Evolutionary conservation across 164 flowering plant genomes (phyloP).

Genomic region (Aristolochia californica): DNA sequence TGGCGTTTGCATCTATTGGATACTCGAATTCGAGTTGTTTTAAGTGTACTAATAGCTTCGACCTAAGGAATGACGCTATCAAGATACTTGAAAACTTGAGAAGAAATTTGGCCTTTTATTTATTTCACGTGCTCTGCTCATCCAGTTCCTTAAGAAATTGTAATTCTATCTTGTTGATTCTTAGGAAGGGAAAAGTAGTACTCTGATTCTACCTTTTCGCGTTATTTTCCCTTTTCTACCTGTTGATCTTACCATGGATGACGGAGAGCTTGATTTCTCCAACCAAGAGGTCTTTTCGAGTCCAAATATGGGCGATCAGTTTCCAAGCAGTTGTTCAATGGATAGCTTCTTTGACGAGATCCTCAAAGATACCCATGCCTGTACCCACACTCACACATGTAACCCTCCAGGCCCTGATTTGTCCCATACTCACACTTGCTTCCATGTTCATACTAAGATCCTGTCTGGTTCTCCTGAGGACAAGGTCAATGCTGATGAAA

Average conservation of each 20-base stretch:
- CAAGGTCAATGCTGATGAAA: slow-evolving; percentile 53
- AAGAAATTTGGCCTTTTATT: too few relatives aligned
- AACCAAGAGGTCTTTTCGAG: slow-evolving; percentile 48
- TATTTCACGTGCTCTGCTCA: too few relatives aligned
- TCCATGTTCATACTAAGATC: slow-evolving; percentile 87
- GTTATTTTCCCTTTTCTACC: not conserved
- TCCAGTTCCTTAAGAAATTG: too few relatives aligned
- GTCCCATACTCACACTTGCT: slow-evolving; percentile 90
- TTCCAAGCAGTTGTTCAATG: slow-evolving; percentile 50
- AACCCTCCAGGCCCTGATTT: slow-evolving; percentile 91
- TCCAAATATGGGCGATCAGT: slow-evolving; percentile 30
- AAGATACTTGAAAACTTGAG: too few relatives aligned
- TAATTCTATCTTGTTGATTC: too few relatives aligned
- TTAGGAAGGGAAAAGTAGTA: too few relatives aligned
- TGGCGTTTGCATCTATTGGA: too few relatives aligned
- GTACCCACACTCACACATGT: slow-evolving; percentile 91
- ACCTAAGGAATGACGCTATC: too few relatives aligned
- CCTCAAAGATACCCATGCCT: slow-evolving; percentile 70
- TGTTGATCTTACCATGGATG: slow-evolving; percentile 41
- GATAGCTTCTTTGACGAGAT: slow-evolving; percentile 62
- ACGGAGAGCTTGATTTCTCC: slow-evolving; percentile 74
- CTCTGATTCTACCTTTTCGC: not conserved
- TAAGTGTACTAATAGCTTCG: too few relatives aligned
- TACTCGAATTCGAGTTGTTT: too few relatives aligned
- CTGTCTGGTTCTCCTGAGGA: slow-evolving; percentile 47